Evolutionary conservation across 768 basidiomycete genomes (phyloP).

Genomic region (Tulasnella sp.): DNA sequence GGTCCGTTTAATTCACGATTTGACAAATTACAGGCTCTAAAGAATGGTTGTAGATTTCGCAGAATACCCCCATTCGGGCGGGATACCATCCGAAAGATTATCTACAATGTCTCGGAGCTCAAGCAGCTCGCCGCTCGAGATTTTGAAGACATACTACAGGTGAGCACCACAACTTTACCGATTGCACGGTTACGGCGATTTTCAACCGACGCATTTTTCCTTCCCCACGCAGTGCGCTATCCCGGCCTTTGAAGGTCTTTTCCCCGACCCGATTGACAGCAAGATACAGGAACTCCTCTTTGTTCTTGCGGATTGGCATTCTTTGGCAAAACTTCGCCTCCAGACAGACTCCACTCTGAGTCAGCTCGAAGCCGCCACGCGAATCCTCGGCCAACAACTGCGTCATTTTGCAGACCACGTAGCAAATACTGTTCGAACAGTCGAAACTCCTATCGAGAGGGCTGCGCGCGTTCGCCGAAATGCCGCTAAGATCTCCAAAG

Average conservation of each 20-base stretch:
- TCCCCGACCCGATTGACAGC: constrained; percentile 23
- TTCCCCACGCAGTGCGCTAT: constrained; percentile 26
- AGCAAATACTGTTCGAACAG: constrained; percentile 10
- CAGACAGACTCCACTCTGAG: constrained; percentile 22
- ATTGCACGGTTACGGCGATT: neutral
- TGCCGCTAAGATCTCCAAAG: neutral
- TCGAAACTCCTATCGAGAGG: constrained; percentile 19
- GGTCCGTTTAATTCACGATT: neutral
- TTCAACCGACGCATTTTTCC: neutral
- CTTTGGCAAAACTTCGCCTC: constrained; percentile 25
- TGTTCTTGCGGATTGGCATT: constrained; percentile 19
- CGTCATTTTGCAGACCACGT: constrained; percentile 2
- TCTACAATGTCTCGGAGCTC: constrained; percentile 16
- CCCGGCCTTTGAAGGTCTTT: constrained; percentile 27
- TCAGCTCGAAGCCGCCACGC: constrained; percentile 9
- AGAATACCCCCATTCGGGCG: constrained; percentile 2
- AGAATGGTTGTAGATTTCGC: neutral
- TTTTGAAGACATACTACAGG: constrained; percentile 37
- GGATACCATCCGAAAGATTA: constrained; percentile 17
- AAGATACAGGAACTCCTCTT: constrained; percentile 19
- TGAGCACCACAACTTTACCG: neutral
- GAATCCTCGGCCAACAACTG: neutral
- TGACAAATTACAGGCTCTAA: neutral
- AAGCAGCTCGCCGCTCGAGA: constrained; percentile 31
- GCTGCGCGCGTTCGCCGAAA: neutral